Percentiles rank a stretch among this genome's conserved stretches.
These are phyloP conservation scores for Sclerotinia spermophila DNA, from an alignment of 2,329 filamentous ascomycete species.

Conservation along the genomic window DNA sequence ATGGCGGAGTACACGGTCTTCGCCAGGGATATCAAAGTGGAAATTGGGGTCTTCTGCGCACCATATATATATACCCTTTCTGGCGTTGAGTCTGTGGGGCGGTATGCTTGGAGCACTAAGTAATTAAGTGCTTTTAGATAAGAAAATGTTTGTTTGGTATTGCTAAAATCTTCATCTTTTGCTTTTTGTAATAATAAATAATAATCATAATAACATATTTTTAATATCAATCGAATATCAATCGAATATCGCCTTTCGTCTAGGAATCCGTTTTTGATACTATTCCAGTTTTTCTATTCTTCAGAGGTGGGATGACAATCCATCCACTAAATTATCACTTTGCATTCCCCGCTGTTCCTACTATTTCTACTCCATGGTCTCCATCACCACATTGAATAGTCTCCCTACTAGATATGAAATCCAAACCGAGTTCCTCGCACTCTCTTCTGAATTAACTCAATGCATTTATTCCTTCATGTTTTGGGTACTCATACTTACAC, in stretches of 20 bases:
- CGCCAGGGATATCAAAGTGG: not conserved
- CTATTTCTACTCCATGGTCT: no score
- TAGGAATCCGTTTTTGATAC: fast-evolving
- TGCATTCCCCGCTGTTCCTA: no score
- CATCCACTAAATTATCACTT: no score
- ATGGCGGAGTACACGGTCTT: no score
- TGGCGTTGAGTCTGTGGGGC: not conserved
- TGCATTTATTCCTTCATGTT: not conserved
- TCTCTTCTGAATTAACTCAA: not conserved
- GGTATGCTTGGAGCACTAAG: not conserved
- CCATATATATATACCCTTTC: not conserved
- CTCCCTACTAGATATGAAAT: no score
- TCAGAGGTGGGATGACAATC: no score
- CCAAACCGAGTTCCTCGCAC: no score
- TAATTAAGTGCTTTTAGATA: not conserved
- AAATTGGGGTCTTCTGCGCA: not conserved
- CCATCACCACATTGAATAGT: not conserved
- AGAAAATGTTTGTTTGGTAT: not conserved
- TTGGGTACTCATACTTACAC: not conserved
- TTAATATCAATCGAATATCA: not conserved
- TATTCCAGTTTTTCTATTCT: not conserved
- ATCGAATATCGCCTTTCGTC: not conserved
- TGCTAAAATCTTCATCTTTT: not conserved
- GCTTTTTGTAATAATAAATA: not conserved
- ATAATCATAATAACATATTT: not conserved